Evolutionary conservation across 768 basidiomycete genomes (phyloP), one percentile per base, ranked within the genome.

Genomic region (Kwoniella heveanensis): DNA sequence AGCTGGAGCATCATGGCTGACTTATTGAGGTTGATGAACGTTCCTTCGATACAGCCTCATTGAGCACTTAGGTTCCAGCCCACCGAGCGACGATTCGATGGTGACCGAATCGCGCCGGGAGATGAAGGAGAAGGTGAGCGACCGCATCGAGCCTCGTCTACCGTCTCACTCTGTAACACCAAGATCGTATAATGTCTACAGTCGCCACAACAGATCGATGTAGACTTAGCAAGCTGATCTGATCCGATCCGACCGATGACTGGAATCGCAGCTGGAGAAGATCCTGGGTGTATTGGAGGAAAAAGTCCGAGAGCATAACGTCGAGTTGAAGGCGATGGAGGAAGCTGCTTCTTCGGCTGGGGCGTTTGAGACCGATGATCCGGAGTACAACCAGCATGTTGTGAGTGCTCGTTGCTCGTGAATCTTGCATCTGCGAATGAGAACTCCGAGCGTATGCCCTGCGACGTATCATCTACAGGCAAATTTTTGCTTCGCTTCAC

Each of bases 301-400:
- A 2, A 68, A 69, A 51, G 62, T 66, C 1, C 29, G 49, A 0
- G 59, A 32, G 12, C 25, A 71, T 26, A 30, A 65, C 17, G 39
- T n/a, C 4, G 72, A 77, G 30, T 37, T 72, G 7, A 62, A 64
- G 19, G 27, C 24, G 26, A 60, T 72, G 21, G 57, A 66, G 19
- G 49, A 66, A 44, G 58, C 54, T 22, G 62, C 62, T 30, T 30
- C 47, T 4, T 54, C 65, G 1, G 62, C 53, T 12, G 63, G 65
- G 4, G 29, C 67, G 17, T 77, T 77, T 30, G 70, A 77, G 29
- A 72, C 69, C 2, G 68, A 70, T 52, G 69, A 72, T 48, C 69
- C 70, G 3, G 55, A 36, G 13, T 57, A 64, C 21, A 68, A 72
- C 24, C 63, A 68, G 47, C 71, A 77, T 62, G 60, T 60, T 0